Percentiles rank a stretch among this genome's conserved stretches.
These are phyloP conservation scores for Nothopassalora personata DNA, from an alignment of 2,329 filamentous ascomycete species.

Conservation along the genomic window DNA sequence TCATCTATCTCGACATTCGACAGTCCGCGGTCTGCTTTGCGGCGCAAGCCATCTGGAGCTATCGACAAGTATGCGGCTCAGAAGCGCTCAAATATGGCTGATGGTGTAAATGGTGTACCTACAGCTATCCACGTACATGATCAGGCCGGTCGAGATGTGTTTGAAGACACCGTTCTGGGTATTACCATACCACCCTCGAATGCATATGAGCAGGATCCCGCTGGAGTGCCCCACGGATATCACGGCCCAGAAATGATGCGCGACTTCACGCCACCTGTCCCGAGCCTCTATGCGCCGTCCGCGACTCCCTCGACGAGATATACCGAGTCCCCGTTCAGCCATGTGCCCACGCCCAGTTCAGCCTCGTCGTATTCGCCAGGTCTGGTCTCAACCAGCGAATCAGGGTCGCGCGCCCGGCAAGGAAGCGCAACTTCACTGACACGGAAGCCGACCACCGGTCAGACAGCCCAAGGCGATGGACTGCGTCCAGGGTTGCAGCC, in stretches of 20 bases:
- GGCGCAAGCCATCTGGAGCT: conserved; percentile 40
- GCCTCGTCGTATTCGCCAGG: conserved; percentile 70
- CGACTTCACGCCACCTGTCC: conserved; percentile 21
- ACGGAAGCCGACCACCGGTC: conserved; percentile 55
- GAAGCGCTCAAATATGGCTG: conserved; percentile 25
- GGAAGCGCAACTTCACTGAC: conserved; percentile 43
- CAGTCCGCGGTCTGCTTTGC: conserved; percentile 41
- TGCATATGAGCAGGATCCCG: background rate
- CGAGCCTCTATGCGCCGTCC: conserved; percentile 53
- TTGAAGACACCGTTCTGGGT: conserved; percentile 27
- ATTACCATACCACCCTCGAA: conserved; percentile 19
- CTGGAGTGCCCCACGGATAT: conserved; percentile 1
- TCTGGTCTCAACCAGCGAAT: conserved; percentile 42
- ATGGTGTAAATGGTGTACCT: conserved; percentile 28
- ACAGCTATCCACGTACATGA: conserved; percentile 16
- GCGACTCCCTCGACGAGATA: conserved; percentile 70
- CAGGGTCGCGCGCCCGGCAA: conserved; percentile 49
- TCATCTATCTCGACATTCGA: conserved; percentile 44
- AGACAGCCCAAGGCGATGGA: conserved; percentile 46
- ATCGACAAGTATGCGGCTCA: conserved; percentile 36
- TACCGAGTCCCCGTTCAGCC: conserved; percentile 70
- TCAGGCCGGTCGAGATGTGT: conserved; percentile 10
- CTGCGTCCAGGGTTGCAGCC: conserved; percentile 54
- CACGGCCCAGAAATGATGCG: conserved; percentile 10
- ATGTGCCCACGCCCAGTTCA: conserved; percentile 73